These are phyloP conservation scores for Penicillium sp. DNA, from an alignment of 2,329 filamentous ascomycete genomes.

Conservation along the genomic window DNA sequence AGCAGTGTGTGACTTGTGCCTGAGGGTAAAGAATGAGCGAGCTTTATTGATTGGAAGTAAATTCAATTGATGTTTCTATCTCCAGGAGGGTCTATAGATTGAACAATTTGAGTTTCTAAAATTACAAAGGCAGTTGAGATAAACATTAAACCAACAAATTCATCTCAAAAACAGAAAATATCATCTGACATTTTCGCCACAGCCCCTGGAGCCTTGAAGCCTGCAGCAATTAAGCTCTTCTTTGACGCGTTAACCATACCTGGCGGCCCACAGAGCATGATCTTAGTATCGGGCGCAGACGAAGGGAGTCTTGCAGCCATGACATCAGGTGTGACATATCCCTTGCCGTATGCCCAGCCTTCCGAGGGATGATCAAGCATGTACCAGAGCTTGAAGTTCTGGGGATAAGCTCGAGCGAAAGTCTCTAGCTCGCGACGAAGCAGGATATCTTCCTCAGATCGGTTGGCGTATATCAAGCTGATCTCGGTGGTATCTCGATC, in stretches of 20 bases:
- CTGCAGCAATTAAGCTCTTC: slow-evolving; percentile 11
- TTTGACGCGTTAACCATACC: slow-evolving; percentile 18
- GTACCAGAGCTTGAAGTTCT: slow-evolving; percentile 50
- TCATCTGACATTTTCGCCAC: slow-evolving; percentile 15
- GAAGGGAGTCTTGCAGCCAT: slow-evolving; percentile 9
- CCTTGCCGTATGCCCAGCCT: slow-evolving; percentile 50
- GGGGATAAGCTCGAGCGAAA: slow-evolving; percentile 49
- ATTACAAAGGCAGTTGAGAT: too few relatives aligned
- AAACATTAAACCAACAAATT: too few relatives aligned
- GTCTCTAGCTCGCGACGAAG: slow-evolving; percentile 51
- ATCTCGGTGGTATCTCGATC: slow-evolving; percentile 56
- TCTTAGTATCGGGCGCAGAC: slow-evolving; percentile 8
- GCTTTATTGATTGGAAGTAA: too few relatives aligned
- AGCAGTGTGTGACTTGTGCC: too few relatives aligned
- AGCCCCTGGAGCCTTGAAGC: slow-evolving; percentile 10
- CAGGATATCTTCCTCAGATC: slow-evolving; percentile 51
- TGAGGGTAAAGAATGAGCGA: too few relatives aligned
- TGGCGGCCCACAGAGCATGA: slow-evolving; percentile 17
- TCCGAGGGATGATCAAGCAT: slow-evolving; percentile 50
- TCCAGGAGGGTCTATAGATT: too few relatives aligned
- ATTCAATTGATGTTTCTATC: too few relatives aligned
- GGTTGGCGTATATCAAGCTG: slow-evolving; percentile 54
- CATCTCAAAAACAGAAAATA: slow-evolving; percentile 13
- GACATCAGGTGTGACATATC: slow-evolving; percentile 38
- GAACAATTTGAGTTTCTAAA: too few relatives aligned